Base-by-base conservation (phyloP, 2,329 filamentous ascomycete genomes). In the Aspergillus piperis region DNA sequence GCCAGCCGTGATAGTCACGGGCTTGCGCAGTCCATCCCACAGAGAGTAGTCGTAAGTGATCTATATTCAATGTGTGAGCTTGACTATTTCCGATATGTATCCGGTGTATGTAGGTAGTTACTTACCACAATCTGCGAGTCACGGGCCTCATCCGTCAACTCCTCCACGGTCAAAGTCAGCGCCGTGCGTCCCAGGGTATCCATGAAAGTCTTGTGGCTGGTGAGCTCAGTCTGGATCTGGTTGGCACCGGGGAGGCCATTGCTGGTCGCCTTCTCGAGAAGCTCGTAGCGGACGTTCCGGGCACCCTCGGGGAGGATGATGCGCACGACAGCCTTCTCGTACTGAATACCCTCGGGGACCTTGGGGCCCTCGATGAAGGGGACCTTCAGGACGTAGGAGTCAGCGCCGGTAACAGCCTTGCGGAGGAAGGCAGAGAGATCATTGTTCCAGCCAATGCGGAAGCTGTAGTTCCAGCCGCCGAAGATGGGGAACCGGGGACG, bases 391-490 rank as follows among this genome's bases (percentile, higher is more conserved):
- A 96, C 84, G 71, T 91, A 96, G n/a, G 86, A 85, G 61, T 91
- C 87, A 25, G 83, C 84, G 49, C 82, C 79, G 44, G 85, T 82
- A 6, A 76, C 70, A 68, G 82, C 71, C 69, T 81, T 83, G 69
- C 91, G 88, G 66, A 99, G 75, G 75, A 91, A 95, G 59, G 85
- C 86, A 70, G 87, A 87, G 27, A 96, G 83, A 66, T 96, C 87
- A 55, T 90, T 88, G 80, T 98, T 96, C 95, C 95, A 99, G 67
- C 95, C 95, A 59, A 98, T 88, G 61, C 90, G 91, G 82, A 98
- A 99, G 66, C 91, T 95, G 78, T 97, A 98, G 78, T 96, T 96
- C 95, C 95, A 99, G 62, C 91, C 92, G 62, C 95, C 95, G 71
- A 97, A 99, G 23, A 99, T 77, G n/a, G 95, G 95, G 77, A 96